These are phyloP conservation scores for Sugiyamaella chiloensis DNA, from an alignment of 805 yeast species.

Conservation along the genomic window DNA sequence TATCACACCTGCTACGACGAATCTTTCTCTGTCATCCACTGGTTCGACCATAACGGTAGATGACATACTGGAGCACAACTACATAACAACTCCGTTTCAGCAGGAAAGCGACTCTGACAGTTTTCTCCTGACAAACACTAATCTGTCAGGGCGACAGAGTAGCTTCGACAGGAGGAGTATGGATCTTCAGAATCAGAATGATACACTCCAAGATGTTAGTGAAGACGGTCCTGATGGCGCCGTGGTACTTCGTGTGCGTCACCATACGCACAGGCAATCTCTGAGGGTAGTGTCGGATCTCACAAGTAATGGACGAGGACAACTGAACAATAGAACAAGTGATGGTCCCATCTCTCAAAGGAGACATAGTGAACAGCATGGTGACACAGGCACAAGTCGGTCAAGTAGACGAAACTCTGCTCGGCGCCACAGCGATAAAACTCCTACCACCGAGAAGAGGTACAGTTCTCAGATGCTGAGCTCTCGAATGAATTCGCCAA, in stretches of 20 bases:
- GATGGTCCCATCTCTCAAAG: neutral
- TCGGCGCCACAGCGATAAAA: neutral
- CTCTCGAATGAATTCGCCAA: neutral
- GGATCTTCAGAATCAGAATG: too few species aligned
- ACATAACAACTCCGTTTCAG: neutral
- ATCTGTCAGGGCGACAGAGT: neutral
- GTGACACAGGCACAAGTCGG: neutral
- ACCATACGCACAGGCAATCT: too few species aligned
- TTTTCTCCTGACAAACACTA: neutral
- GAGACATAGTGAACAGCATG: neutral
- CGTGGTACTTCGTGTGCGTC: too few species aligned
- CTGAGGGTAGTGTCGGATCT: too few species aligned
- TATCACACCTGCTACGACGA: too few species aligned
- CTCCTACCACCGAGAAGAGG: neutral
- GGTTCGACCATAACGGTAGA: too few species aligned
- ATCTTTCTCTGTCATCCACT: too few species aligned
- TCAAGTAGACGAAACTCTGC: slow-evolving; percentile 1
- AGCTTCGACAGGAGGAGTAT: neutral
- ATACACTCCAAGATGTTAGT: too few species aligned
- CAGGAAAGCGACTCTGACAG: neutral
- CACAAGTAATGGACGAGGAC: too few species aligned
- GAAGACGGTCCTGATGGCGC: too few species aligned
- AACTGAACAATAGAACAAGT: too few species aligned
- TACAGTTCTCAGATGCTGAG: neutral
- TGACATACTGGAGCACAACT: neutral